Percentiles rank a stretch among this genome's conserved stretches.
These are phyloP conservation scores for Lasiodiplodia gonubiensis DNA, from an alignment of 2,329 filamentous ascomycete genomes.

Conservation along the genomic window DNA sequence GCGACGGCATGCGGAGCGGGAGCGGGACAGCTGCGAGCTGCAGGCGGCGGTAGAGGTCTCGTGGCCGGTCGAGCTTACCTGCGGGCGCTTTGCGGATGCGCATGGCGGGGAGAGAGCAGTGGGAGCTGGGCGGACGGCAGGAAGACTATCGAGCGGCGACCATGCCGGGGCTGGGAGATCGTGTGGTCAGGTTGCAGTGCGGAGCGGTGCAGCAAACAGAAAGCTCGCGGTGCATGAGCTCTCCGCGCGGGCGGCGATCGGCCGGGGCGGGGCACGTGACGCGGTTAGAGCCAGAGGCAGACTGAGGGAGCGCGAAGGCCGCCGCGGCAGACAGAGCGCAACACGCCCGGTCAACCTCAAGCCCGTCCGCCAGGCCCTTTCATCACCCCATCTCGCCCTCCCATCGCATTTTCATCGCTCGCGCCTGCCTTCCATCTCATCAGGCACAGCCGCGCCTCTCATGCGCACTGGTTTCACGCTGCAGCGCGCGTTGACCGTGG, in stretches of 20 bases:
- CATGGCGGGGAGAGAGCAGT: conserved; percentile 56
- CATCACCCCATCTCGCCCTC: conserved; percentile 41
- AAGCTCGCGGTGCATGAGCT: conserved; percentile 2
- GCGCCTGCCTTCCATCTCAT: conserved; percentile 35
- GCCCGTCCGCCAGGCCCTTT: conserved; percentile 33
- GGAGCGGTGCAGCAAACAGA: not conserved
- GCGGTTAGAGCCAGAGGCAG: not conserved
- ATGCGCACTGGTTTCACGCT: conserved; percentile 45
- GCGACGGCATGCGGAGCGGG: not conserved
- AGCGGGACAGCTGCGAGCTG: not conserved
- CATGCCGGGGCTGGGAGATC: conserved; percentile 8
- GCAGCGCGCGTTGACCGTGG: conserved; percentile 50
- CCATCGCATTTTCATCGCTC: conserved; percentile 42
- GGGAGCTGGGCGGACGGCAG: conserved; percentile 1
- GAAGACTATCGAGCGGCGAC: conserved; percentile 11
- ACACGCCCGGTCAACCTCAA: conserved; percentile 5
- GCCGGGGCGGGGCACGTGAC: conserved; percentile 8
- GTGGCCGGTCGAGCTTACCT: conserved; percentile 61
- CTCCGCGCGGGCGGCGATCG: conserved; percentile 17
- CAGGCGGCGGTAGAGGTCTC: not conserved
- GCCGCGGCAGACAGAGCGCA: conserved; percentile 11
- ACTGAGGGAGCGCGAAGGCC: conserved; percentile 5
- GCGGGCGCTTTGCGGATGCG: conserved; percentile 88
- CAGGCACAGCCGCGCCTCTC: conserved; percentile 41
- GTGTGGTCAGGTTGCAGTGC: not conserved